Evolutionary conservation across 441 rosid species (phyloP), one percentile per base, ranked within the genome.

Genomic region (Capsella rubella): DNA sequence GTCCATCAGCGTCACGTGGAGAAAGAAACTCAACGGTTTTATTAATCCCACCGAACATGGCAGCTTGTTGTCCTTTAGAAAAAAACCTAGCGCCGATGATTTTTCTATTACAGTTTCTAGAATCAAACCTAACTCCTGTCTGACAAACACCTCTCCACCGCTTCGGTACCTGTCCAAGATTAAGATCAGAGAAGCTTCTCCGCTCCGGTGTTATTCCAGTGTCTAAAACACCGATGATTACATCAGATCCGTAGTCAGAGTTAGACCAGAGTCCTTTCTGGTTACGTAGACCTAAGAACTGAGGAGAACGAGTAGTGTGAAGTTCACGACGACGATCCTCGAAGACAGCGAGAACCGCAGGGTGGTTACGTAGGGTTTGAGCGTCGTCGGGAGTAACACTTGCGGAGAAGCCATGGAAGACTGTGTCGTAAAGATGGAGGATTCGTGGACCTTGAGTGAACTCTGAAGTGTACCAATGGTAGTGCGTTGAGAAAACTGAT

Each of bases 351-450:
- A 91, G 91, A 7, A 93, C 84, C 0, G 90, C 70, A 0, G 93
- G 92, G 77, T 85, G 91, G 6, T 66, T 75, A 45, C 82, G 59
- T 55, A 93, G 87, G 46, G 65, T 64, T 18, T 78, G 77, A 25
- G 87, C 87, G 6, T 82, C 77, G 40, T 79, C 40, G 0, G 84
- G 75, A 6, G 85, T 77, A 1, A 93, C 66, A 8, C 67, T 49
- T 29, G 95, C 96, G 28, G 92, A 91, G 84, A 93, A 93, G 76
- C 96, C 96, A 49, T 91, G 92, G 84, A 91, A 93, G 73, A 93
- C 96, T 53, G 92, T 87, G 82, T 91, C 89, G 82, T 91, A 93
- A 3, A 83, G 78, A 70, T 93, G 98, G 64, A 88, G 88, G 75
- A 93, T 89, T 34, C 80, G 81, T 13, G 82, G 77, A 1, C 87